Conservation (phyloP, 768 basidiomycete species). For the Boletus reticulatus region DNA sequence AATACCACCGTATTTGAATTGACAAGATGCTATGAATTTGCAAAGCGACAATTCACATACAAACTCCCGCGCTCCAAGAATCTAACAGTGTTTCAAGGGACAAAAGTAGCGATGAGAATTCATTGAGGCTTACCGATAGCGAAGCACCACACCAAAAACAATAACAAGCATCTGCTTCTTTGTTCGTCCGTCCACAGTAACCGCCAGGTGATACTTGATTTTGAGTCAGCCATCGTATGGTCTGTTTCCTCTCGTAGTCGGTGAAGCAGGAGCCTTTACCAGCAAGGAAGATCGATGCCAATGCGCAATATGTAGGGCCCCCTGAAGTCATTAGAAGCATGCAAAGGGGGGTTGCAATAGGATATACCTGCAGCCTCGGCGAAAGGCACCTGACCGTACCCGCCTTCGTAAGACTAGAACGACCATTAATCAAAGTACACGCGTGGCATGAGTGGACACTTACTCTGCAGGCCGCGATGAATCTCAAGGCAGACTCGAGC, state of each 20-base stretch:
- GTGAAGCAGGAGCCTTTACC: conserved; percentile 23
- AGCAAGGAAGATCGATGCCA: conserved; percentile 70
- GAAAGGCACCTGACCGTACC: conserved; percentile 79
- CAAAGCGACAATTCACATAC: conserved; percentile 58
- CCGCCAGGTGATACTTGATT: conserved; percentile 70
- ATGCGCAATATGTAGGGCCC: conserved; percentile 90
- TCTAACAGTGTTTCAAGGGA: conserved; percentile 40
- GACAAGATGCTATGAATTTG: conserved; percentile 68
- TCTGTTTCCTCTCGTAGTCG: conserved; percentile 44
- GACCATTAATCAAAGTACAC: neutral
- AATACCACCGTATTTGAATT: conserved; percentile 89
- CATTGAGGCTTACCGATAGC: conserved; percentile 52
- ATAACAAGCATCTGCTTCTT: conserved; percentile 91
- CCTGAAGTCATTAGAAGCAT: conserved; percentile 42
- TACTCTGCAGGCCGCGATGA: conserved; percentile 73
- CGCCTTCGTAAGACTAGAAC: conserved; percentile 85
- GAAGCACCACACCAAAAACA: conserved; percentile 94
- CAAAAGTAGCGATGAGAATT: neutral
- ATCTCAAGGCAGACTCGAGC: conserved; percentile 55
- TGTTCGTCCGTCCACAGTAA: conserved; percentile 85
- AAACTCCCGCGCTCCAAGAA: conserved; percentile 59
- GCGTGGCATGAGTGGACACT: neutral
- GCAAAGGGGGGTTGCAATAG: neutral
- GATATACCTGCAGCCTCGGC: conserved; percentile 81
- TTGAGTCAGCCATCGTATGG: conserved; percentile 74